These are phyloP conservation scores for Mucor indicus DNA, from an alignment of 371 early-diverging fungal species.

Conservation along the genomic window DNA sequence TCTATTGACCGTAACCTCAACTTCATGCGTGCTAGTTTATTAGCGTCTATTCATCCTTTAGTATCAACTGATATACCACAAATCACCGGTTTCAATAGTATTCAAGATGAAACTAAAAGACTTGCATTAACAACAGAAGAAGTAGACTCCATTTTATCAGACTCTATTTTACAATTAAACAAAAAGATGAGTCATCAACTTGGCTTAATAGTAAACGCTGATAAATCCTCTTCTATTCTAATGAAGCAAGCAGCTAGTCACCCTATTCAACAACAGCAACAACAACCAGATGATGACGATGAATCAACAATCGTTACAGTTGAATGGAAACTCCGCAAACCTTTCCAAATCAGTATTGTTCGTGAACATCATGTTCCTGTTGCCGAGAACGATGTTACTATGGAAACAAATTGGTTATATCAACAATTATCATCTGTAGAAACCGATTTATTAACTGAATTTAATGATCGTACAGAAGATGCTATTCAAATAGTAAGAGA, in stretches of 20 bases:
- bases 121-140: not conserved
- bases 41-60: constrained; percentile 29
- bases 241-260: constrained; percentile 20
- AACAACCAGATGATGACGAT: not conserved
- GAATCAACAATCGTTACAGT: constrained; percentile 12
- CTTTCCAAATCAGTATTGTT: constrained; percentile 24
- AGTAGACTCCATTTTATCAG: constrained; percentile 1
- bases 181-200: constrained; percentile 30
- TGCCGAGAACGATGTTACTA: not conserved
- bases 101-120: constrained; percentile 6
- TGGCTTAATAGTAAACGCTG: constrained; percentile 27
- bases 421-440: constrained; percentile 14
- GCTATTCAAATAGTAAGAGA: constrained; percentile 18
- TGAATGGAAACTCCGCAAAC: constrained; percentile 28
- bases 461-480: constrained; percentile 21
- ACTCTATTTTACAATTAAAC: constrained; percentile 15
- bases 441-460: constrained; percentile 13
- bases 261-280: not conserved
- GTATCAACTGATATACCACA: constrained; percentile 23
- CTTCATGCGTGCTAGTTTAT: constrained; percentile 28
- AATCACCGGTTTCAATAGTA: constrained; percentile 3
- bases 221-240: constrained; percentile 23
- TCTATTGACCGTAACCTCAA: constrained; percentile 28
- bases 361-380: constrained; percentile 1
- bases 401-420: constrained; percentile 18